Percentiles rank a stretch among this genome's conserved stretches.
Conservation (phyloP, 768 basidiomycete species). For the Trametes cinnabarina region DNA sequence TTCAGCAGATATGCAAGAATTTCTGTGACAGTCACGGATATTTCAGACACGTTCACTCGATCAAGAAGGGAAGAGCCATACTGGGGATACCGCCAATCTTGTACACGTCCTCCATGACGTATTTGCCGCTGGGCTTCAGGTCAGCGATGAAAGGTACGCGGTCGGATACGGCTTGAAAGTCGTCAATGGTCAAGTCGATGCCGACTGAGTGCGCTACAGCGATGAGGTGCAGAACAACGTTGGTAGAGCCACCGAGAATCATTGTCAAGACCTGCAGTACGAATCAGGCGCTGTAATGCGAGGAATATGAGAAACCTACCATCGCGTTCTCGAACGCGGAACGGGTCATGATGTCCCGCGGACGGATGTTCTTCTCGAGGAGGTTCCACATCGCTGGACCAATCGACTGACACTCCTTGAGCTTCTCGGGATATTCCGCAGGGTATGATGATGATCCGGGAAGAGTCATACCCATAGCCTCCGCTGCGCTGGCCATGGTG, state of each 20-base stretch:
- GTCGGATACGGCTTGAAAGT: constrained; percentile 93
- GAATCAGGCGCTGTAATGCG: not conserved
- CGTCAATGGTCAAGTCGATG: constrained; percentile 82
- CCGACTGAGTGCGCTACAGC: constrained; percentile 97
- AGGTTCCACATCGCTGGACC: constrained; percentile 85
- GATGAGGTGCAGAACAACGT: constrained; percentile 94
- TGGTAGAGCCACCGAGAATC: constrained; percentile 97
- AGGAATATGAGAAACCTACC: constrained; percentile 42
- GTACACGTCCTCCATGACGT: constrained; percentile 97
- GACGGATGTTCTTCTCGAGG: constrained; percentile 87
- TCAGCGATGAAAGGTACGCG: constrained; percentile 92
- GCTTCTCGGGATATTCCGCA: constrained; percentile 88
- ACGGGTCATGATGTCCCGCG: constrained; percentile 94
- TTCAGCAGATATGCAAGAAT: constrained; percentile 83
- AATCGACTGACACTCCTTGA: constrained; percentile 74
- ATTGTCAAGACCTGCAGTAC: constrained; percentile 79
- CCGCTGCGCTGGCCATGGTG: constrained; percentile 95
- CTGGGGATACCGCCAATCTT: constrained; percentile 96
- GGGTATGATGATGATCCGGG: constrained; percentile 98
- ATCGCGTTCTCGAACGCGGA: constrained; percentile 98
- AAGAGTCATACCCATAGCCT: constrained; percentile 93
- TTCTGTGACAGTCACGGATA: constrained; percentile 45
- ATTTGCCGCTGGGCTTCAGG: constrained; percentile 95
- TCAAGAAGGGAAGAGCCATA: constrained; percentile 39
- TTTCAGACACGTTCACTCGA: not conserved